A percentile compares a stretch with the other conserved stretches of the same genome.
Evolutionary conservation across 2,329 filamentous ascomycete genomes (phyloP).

Genomic region (Penicillium sp.): DNA sequence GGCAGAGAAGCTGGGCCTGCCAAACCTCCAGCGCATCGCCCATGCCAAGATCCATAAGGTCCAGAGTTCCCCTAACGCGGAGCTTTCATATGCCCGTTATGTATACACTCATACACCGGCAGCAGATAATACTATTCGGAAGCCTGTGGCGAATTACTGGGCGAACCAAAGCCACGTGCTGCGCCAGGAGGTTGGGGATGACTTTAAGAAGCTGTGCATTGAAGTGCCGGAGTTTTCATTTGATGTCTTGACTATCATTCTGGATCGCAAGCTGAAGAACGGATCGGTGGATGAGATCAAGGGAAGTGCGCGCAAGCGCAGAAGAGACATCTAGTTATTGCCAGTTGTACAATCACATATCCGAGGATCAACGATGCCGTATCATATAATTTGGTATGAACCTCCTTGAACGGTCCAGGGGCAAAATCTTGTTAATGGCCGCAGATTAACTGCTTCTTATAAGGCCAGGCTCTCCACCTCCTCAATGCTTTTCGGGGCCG

Average conservation of each 20-base stretch:
- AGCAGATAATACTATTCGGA: conserved; percentile 65
- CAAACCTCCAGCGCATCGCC: conserved; percentile 63
- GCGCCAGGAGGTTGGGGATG: conserved; percentile 73
- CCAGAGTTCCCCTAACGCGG: conserved; percentile 75
- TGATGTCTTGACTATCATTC: conserved; percentile 64
- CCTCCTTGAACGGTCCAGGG: neutral
- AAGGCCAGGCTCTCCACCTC: conserved; percentile 50
- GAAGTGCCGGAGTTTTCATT: conserved; percentile 88
- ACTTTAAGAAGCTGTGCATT: conserved; percentile 76
- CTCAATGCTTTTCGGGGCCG: conserved; percentile 62
- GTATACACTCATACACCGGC: conserved; percentile 68
- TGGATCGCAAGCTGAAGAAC: conserved; percentile 40
- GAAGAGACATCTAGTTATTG: conserved; percentile 21
- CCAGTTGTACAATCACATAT: neutral
- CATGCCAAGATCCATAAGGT: conserved; percentile 88
- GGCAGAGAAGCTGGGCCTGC: conserved; percentile 65
- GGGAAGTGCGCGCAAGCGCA: conserved; percentile 36
- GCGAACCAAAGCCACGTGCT: conserved; percentile 69
- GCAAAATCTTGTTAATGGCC: neutral
- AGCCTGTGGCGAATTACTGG: conserved; percentile 84
- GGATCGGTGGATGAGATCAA: conserved; percentile 26
- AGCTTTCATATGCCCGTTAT: conserved; percentile 85
- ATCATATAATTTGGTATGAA: neutral
- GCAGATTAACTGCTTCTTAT: conserved; percentile 6
- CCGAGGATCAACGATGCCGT: neutral